phyloP scores from a whole-genome alignment of 306 rosid genomes.

The Chamaecrista fasciculata region DNA sequence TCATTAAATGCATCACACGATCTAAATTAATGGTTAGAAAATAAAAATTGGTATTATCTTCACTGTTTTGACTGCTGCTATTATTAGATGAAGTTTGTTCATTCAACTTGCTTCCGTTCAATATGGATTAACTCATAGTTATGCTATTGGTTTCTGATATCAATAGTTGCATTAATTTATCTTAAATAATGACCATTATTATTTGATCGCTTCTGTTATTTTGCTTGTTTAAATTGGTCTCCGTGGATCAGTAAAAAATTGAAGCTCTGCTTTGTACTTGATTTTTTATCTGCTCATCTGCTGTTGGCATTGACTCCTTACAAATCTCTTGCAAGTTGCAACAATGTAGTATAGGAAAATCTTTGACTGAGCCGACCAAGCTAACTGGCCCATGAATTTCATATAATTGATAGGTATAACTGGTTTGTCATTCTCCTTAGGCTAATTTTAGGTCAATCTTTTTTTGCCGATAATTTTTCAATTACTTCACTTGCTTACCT shows the following conservation, averaged over 20 bases:
- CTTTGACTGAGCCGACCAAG: too few species aligned
- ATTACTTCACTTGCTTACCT: neutral
- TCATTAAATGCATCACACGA: neutral
- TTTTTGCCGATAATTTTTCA: neutral
- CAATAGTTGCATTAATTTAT: neutral
- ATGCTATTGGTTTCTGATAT: neutral
- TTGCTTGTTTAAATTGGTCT: neutral
- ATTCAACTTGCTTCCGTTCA: neutral
- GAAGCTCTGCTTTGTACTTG: neutral
- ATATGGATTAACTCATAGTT: neutral
- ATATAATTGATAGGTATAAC: neutral
- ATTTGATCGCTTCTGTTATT: neutral
- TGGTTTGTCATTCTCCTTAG: neutral
- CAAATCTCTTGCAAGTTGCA: neutral
- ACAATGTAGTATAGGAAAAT: neutral
- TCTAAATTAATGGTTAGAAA: conserved; percentile 19
- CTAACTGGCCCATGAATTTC: neutral
- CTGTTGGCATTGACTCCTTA: neutral
- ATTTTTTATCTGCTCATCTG: neutral
- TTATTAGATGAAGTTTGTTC: conserved; percentile 14
- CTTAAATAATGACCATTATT: neutral
- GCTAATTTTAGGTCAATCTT: neutral
- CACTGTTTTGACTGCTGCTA: neutral
- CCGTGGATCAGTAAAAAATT: neutral
- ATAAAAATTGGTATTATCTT: conserved; percentile 16